Evolutionary conservation across 192 early-diverging fungal species (phyloP), one percentile per base, ranked within the genome.

Genomic region (Phlyctochytrium bullatum): DNA sequence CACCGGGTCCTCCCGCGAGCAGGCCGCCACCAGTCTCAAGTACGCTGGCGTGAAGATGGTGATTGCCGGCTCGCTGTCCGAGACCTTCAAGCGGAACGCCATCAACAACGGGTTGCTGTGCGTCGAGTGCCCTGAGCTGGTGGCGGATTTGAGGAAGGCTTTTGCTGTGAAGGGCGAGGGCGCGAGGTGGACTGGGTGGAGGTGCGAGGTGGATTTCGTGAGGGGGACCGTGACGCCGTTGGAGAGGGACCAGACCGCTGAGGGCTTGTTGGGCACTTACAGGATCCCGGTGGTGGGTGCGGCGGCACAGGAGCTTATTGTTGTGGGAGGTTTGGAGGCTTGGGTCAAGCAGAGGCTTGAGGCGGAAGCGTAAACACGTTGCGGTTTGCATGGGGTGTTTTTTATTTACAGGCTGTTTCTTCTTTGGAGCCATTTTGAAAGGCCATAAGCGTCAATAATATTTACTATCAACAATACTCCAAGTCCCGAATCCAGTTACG

Each of bases 51-150:
- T 99, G 67, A 84, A 84, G 10, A 73, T 95, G 34, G 86, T 97
- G 27, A 76, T 99, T 56, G 92, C 93, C 53, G 95, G 92, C 3
- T 96, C 95, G 20, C 92, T 93, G 62, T 92, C 90, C n/a, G 95
- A 99, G 73, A 99, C 92, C 0, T 99, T 95, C 78, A 99, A 99
- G 80, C 91, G 97, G 52, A 99, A 99, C 66, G 94, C 94, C 20
- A 93, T 99, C 72, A 99, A 99, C 85, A 99, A 99, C 74, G 95
- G 94, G 2, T 82, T 99, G 20, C 72, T 97, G 32, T 88, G 96
- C 33, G 87, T 97, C 35, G 97, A 97, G 76, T 86, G 87, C 32
- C 91, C 93, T 2, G 81, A 81, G 57, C 79, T 99, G 20, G 92
- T 99, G 16, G 65, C 78, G 30, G 88, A 90, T 69, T 71, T 97